Evolutionary conservation across 2,329 filamentous ascomycete species (phyloP).

Genomic region (Ceratocystis diversiconidia): DNA sequence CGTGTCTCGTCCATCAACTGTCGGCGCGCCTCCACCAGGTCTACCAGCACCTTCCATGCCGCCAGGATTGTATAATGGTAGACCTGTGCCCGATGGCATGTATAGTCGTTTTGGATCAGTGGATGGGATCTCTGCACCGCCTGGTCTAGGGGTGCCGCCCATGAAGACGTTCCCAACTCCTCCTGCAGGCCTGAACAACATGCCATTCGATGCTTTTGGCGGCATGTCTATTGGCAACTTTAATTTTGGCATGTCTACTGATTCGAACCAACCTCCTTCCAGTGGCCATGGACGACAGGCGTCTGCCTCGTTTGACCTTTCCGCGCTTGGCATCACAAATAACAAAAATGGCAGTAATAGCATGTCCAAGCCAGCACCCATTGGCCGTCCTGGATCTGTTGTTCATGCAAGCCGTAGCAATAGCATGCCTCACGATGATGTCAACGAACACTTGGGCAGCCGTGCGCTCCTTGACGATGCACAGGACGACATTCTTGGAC

Average conservation of each 20-base stretch:
- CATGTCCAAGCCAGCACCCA: constrained; percentile 71
- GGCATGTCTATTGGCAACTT: constrained; percentile 9
- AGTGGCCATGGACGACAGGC: constrained; percentile 59
- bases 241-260: constrained; percentile 1
- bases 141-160: constrained; percentile 19
- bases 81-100: constrained; percentile 16
- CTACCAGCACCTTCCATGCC: constrained; percentile 23
- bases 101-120: constrained; percentile 16
- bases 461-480: constrained; percentile 74
- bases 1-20: constrained; percentile 21
- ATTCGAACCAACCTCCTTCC: constrained; percentile 22
- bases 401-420: constrained; percentile 30
- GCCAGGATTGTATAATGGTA: constrained; percentile 29
- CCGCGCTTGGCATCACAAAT: constrained; percentile 24
- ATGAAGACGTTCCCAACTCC: constrained; percentile 31
- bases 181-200: constrained; percentile 9
- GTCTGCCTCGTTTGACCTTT: constrained; percentile 51
- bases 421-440: constrained; percentile 39
- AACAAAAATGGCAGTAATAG: constrained; percentile 25
- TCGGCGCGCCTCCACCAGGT: constrained; percentile 9
- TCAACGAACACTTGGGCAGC: constrained; percentile 73
- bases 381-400: constrained; percentile 70
- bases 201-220: constrained; percentile 11
- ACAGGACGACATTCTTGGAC: constrained; percentile 19
- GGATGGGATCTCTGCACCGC: constrained; percentile 10